Percentiles rank a stretch among this genome's conserved stretches.
Evolutionary conservation across 495 filamentous ascomycete genomes (phyloP).

Genomic region (Opeltia flavorubescens): DNA sequence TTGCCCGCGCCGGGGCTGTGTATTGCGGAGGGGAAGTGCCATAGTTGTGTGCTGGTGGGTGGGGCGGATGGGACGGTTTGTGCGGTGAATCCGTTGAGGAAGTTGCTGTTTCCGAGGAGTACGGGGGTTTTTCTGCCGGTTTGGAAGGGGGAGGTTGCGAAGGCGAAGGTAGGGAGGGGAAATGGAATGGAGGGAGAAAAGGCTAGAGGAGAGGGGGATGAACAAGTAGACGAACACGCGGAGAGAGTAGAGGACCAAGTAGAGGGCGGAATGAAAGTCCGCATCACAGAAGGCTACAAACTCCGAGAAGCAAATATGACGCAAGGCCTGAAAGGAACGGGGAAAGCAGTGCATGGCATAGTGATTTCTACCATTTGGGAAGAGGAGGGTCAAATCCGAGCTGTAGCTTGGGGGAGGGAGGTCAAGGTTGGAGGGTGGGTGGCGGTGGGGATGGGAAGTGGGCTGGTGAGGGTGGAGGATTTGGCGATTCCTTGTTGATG

Average conservation of each 20-base stretch:
- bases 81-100: conserved; percentile 41
- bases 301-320: conserved; percentile 23
- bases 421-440: conserved; percentile 48
- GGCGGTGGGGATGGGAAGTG: conserved; percentile 44
- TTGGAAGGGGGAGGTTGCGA: conserved; percentile 48
- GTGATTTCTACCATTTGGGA: conserved; percentile 41
- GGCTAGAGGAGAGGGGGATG: conserved; percentile 17
- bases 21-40: conserved; percentile 32
- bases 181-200: neutral
- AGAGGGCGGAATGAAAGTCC: conserved; percentile 30
- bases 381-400: conserved; percentile 39
- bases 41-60: conserved; percentile 40
- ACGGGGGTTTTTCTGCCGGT: conserved; percentile 44
- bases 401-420: conserved; percentile 55
- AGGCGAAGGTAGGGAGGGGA: neutral
- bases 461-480: conserved; percentile 56
- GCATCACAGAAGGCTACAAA: conserved; percentile 46
- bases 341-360: conserved; percentile 23
- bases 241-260: conserved; percentile 34
- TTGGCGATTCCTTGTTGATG: conserved; percentile 39
- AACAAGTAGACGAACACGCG: conserved; percentile 32
- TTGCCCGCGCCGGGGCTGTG: conserved; percentile 22
- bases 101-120: conserved; percentile 37
- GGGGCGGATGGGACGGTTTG: conserved; percentile 41
- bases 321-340: conserved; percentile 16